These are phyloP conservation scores for Lodderomyces metapsilosis DNA, from an alignment of 1,139 yeast genomes.

Conservation along the genomic window DNA sequence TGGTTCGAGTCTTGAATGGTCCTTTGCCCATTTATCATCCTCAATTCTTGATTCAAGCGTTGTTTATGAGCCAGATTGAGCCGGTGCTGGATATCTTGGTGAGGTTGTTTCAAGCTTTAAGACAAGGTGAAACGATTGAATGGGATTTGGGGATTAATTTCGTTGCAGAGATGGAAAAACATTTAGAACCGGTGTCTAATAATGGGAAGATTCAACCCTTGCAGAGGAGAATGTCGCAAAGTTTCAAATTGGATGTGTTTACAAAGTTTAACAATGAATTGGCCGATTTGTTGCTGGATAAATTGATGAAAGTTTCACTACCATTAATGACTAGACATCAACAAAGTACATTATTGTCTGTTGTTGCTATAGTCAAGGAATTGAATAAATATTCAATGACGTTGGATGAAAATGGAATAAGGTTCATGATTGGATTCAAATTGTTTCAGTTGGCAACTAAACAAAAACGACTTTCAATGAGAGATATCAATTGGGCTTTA, in stretches of 20 bases:
- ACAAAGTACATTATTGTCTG: slow-evolving; percentile 75
- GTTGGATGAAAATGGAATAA: slow-evolving; percentile 69
- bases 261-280: slow-evolving; percentile 45
- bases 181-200: neutral
- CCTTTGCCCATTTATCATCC: slow-evolving; percentile 92
- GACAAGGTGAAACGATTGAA: slow-evolving; percentile 34
- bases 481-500: slow-evolving; percentile 86
- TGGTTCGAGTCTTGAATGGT: slow-evolving; percentile 79
- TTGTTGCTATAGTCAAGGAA: slow-evolving; percentile 61
- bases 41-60: slow-evolving; percentile 74
- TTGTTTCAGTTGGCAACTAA: slow-evolving; percentile 54
- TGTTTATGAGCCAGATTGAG: slow-evolving; percentile 60
- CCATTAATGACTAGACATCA: slow-evolving; percentile 90
- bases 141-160: slow-evolving; percentile 40
- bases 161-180: slow-evolving; percentile 14
- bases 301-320: slow-evolving; percentile 60
- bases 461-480: slow-evolving; percentile 55
- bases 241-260: slow-evolving; percentile 26
- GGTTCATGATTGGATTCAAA: slow-evolving; percentile 72
- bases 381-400: slow-evolving; percentile 42
- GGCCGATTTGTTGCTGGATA: slow-evolving; percentile 53
- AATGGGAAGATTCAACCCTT: slow-evolving; percentile 20
- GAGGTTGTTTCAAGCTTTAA: slow-evolving; percentile 47
- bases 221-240: slow-evolving; percentile 20
- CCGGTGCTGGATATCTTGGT: slow-evolving; percentile 60